Base-by-base conservation (phyloP, 495 filamentous ascomycete genomes). In the Terfezia boudieri region DNA sequence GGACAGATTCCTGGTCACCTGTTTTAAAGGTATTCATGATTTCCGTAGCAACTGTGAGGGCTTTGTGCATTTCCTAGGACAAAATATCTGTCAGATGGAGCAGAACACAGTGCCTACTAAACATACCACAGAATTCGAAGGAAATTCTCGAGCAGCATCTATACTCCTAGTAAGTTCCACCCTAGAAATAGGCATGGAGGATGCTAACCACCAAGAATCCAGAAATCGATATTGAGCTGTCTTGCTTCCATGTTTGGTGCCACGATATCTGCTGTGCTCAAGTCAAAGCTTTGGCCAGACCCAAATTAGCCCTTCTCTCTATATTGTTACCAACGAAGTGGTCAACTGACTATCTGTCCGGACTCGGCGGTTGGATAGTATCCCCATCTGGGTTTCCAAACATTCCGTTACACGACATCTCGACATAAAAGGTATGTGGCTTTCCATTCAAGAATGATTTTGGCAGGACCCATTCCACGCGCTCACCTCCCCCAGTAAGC, bases 331-430 rank as follows among this genome's bases (percentile, higher is more conserved):
- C 26, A 32, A 4, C 1, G 20, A 2, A 32, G 26, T 32, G 26
- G 1, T 32, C 26, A 12, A 37, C 56, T 49, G 32, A 64, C 62
- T 79, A 83, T 61, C 73, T 82, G 68, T 94, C 77, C 16, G 85
- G 84, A 50, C 80, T 72, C 1, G 90, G 90, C 8, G 90, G 88
- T 63, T 94, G 86, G 55, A 94, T 95, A 7, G 71, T 77, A 64
- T 94, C 88, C 38, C 81, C 83, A 2, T 79, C 71, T 0, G 85
- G 82, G 68, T 94, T 95, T 52, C 90, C 90, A 69, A 96, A 95
- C 89, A 98, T 98, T 60, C 79, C 78, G 68, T 98, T 98, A 67
- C 90, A 96, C 12, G 90, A 90, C 84, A 98, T 93, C 70, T 98
- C 90, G 57, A 98, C 79, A 66, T 94, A 98, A 57, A 96, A 82